Percentiles rank a stretch among this genome's conserved stretches.
Conservation (phyloP, 805 yeast species). For the Ogataea salicorniae region DNA sequence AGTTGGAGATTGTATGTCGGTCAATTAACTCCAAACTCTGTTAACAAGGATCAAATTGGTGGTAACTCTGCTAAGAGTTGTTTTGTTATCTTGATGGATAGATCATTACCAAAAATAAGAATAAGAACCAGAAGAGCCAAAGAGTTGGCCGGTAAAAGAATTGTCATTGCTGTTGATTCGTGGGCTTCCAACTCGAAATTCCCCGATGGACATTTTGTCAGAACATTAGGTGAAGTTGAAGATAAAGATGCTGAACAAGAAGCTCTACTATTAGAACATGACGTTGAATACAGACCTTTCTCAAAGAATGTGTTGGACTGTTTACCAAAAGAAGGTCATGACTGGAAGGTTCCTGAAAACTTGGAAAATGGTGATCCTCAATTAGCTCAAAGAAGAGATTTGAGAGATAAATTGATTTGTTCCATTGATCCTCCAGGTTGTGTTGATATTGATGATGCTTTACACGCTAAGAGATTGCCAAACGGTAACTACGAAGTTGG, state of each 20-base stretch:
- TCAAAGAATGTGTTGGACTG: conserved; percentile 88
- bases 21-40: conserved; percentile 76
- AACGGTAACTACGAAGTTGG: conserved; percentile 97
- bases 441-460: conserved; percentile 98
- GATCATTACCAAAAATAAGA: conserved; percentile 77
- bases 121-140: conserved; percentile 83
- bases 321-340: conserved; percentile 87
- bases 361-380: conserved; percentile 49
- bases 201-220: conserved; percentile 93
- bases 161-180: conserved; percentile 86
- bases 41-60: conserved; percentile 42
- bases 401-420: conserved; percentile 85
- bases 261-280: conserved; percentile 88
- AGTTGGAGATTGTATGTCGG: conserved; percentile 98
- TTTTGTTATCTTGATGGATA: conserved; percentile 85
- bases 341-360: conserved; percentile 82
- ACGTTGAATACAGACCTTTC: conserved; percentile 94
- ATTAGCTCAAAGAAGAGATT: conserved; percentile 66
- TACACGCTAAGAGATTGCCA: conserved; percentile 78
- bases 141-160: conserved; percentile 81
- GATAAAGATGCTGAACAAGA: conserved; percentile 94
- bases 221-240: conserved; percentile 85
- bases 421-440: conserved; percentile 97
- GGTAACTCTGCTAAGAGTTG: conserved; percentile 72
- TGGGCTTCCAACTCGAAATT: conserved; percentile 83